These are phyloP conservation scores for Scheffersomyces illinoinensis DNA, from an alignment of 1,139 yeast species.

Conservation along the genomic window DNA sequence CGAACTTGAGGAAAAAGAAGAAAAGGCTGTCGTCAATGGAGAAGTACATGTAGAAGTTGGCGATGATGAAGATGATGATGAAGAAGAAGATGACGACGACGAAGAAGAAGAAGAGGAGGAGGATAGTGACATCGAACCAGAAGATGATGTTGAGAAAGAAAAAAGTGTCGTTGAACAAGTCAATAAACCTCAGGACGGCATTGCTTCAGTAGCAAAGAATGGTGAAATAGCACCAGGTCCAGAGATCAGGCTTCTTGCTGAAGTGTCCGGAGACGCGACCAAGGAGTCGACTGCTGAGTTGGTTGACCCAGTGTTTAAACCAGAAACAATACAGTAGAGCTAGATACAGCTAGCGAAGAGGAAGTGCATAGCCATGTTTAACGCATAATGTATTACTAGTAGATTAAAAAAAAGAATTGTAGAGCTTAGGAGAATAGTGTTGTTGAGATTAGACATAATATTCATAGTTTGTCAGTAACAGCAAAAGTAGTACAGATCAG, in stretches of 20 bases:
- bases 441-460: neutral
- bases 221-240: neutral
- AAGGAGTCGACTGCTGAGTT: conserved; percentile 17
- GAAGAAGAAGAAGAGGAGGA: conserved; percentile 6
- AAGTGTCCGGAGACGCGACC: neutral
- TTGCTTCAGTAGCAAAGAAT: neutral
- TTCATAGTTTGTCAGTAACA: neutral
- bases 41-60: conserved; percentile 17
- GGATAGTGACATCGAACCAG: conserved; percentile 2
- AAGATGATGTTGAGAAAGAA: neutral
- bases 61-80: conserved; percentile 17
- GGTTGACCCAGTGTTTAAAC: conserved; percentile 26
- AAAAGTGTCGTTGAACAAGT: neutral
- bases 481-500: no score
- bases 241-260: neutral
- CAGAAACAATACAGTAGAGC: conserved; percentile 4
- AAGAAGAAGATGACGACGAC: conserved; percentile 7
- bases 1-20: conserved; percentile 1
- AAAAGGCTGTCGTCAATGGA: conserved; percentile 14
- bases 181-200: neutral
- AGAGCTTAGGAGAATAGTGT: neutral
- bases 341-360: neutral
- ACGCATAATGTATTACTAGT: neutral
- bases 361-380: neutral
- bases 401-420: neutral